Percentiles rank a stretch among this genome's conserved stretches.
phyloP scores from a whole-genome alignment of 805 yeast species.

The Ogataea paraovalis region DNA sequence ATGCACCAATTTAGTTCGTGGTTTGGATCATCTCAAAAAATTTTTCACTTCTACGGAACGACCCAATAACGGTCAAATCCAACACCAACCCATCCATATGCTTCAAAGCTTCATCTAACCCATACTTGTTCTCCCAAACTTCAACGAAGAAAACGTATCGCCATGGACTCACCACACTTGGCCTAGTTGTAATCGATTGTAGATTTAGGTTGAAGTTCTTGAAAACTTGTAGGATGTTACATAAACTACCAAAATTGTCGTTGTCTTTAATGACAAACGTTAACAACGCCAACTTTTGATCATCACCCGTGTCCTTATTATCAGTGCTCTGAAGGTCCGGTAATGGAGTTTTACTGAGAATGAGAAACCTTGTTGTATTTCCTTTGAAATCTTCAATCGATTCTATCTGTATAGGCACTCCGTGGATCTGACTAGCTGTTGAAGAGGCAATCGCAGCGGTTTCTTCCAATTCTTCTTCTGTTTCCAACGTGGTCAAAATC shows the following conservation, averaged over 20 bases:
- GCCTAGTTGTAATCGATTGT: constrained; percentile 73
- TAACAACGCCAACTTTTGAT: constrained; percentile 44
- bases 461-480: constrained; percentile 31
- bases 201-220: constrained; percentile 55
- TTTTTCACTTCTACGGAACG: constrained; percentile 26
- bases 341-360: constrained; percentile 43
- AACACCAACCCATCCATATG: constrained; percentile 43
- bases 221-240: constrained; percentile 57
- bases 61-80: constrained; percentile 56
- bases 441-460: constrained; percentile 71
- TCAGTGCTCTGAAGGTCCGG: constrained; percentile 7
- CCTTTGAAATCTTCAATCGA: constrained; percentile 68
- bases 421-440: constrained; percentile 59
- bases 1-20: background rate
- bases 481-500: constrained; percentile 39
- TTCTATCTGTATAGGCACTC: constrained; percentile 48
- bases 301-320: constrained; percentile 8
- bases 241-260: constrained; percentile 72
- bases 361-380: constrained; percentile 83
- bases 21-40: constrained; percentile 26
- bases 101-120: constrained; percentile 32
- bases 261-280: constrained; percentile 60
- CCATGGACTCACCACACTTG: constrained; percentile 67
- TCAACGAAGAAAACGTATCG: constrained; percentile 81
- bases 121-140: constrained; percentile 36